Percentiles rank a stretch among this genome's conserved stretches.
Evolutionary conservation across 345 rosid genomes (phyloP).

Genomic region (Citropsis articulata): DNA sequence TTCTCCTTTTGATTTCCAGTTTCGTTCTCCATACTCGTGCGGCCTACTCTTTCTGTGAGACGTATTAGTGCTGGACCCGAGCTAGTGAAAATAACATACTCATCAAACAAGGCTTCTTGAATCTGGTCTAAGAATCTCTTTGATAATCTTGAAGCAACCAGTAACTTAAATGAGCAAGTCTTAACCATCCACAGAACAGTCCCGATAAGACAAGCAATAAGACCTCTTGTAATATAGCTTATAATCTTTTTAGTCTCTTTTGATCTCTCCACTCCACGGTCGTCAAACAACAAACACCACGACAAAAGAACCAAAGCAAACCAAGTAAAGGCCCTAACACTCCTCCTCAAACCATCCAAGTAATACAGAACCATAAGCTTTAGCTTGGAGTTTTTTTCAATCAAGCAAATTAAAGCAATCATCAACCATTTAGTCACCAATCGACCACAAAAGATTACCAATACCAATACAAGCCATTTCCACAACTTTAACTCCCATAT

Average conservation of each 20-base stretch:
- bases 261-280: too few relatives aligned
- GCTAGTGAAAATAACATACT: slow-evolving; percentile 42
- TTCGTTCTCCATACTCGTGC: slow-evolving; percentile 30
- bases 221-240: slow-evolving; percentile 29
- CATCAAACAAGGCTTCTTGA: slow-evolving; percentile 61
- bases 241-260: too few relatives aligned
- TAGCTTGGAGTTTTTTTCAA: slow-evolving; percentile 52
- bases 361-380: slow-evolving; percentile 46
- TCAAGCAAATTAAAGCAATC: slow-evolving; percentile 41
- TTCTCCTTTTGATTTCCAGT: slow-evolving; percentile 21
- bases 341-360: too few relatives aligned
- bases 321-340: too few relatives aligned
- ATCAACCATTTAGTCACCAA: slow-evolving; percentile 45
- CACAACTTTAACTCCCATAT: slow-evolving; percentile 47
- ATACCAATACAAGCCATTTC: slow-evolving; percentile 52
- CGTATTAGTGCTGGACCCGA: slow-evolving; percentile 57
- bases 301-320: too few relatives aligned
- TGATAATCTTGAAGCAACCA: slow-evolving; percentile 49
- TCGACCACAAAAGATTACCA: slow-evolving; percentile 48
- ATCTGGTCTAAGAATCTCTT: slow-evolving; percentile 60
- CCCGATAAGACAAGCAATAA: slow-evolving; percentile 40
- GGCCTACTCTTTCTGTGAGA: slow-evolving; percentile 27
- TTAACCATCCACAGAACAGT: slow-evolving; percentile 51
- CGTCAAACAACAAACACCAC: too few relatives aligned
- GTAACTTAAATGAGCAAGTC: slow-evolving; percentile 34